Percentiles rank a stretch among this genome's conserved stretches.
These are phyloP conservation scores for Cladosporium sp. DNA, from an alignment of 2,329 filamentous ascomycete species.

Conservation along the genomic window DNA sequence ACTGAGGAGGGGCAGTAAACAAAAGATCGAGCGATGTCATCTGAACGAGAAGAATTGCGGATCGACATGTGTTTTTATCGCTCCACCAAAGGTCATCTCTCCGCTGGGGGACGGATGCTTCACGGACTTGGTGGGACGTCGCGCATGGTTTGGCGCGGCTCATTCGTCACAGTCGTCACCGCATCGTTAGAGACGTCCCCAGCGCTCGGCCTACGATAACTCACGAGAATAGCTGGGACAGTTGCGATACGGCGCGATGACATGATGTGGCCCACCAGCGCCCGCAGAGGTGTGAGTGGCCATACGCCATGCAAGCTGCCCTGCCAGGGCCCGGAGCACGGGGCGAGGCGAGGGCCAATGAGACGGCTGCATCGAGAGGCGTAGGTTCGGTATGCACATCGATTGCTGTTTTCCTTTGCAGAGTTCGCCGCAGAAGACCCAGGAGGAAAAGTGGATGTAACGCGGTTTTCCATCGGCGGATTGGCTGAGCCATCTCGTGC, in stretches of 20 bases:
- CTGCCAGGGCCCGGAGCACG: slow-evolving; percentile 2
- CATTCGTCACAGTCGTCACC: slow-evolving; percentile 12
- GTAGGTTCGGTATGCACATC: slow-evolving; percentile 6
- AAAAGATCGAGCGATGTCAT: slow-evolving; percentile 20
- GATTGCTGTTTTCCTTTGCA: slow-evolving; percentile 14
- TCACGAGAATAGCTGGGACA: slow-evolving; percentile 14
- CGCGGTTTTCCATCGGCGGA: slow-evolving; percentile 1
- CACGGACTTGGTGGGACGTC: slow-evolving; percentile 15
- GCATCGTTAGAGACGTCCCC: neutral
- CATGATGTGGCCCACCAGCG: slow-evolving; percentile 11
- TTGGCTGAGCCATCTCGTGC: slow-evolving; percentile 7
- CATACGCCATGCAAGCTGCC: neutral
- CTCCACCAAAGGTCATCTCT: neutral
- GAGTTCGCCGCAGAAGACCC: slow-evolving; percentile 18
- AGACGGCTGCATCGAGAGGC: neutral
- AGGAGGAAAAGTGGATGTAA: slow-evolving; percentile 16
- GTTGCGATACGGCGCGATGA: slow-evolving; percentile 15
- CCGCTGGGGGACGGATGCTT: slow-evolving; percentile 6
- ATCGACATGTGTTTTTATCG: slow-evolving; percentile 18
- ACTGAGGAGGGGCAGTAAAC: slow-evolving; percentile 12
- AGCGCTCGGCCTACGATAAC: slow-evolving; percentile 17
- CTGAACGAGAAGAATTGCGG: slow-evolving; percentile 12
- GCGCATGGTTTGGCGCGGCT: slow-evolving; percentile 6
- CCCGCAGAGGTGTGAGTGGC: neutral
- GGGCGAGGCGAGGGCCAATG: slow-evolving; percentile 6